A percentile compares a stretch with the other conserved stretches of the same genome.
Evolutionary conservation across 139 green algal genomes (phyloP).

Genomic region (Nannochloris sp.): DNA sequence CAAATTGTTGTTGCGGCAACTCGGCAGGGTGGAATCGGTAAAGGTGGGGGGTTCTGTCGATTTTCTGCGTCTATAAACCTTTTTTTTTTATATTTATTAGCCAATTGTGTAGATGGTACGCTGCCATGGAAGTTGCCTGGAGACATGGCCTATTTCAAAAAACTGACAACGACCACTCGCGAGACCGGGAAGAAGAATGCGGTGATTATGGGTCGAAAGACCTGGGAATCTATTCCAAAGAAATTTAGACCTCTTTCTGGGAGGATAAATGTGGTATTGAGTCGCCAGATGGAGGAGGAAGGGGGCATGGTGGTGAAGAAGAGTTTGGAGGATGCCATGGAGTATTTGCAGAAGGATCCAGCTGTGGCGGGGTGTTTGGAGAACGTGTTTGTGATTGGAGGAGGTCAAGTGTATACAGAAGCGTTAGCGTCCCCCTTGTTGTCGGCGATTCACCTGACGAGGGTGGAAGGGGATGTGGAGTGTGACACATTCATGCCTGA

Average conservation of each 20-base stretch:
- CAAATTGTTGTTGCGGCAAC: conserved; percentile 89
- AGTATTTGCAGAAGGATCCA: conserved; percentile 37
- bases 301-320: conserved; percentile 1
- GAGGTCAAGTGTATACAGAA: conserved; percentile 64
- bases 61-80: background rate
- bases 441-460: conserved; percentile 78
- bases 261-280: conserved; percentile 91
- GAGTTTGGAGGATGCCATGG: conserved; percentile 68
- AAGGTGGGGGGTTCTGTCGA: conserved; percentile 17
- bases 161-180: conserved; percentile 61
- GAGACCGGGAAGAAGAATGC: conserved; percentile 64
- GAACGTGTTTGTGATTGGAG: conserved; percentile 92
- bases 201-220: conserved; percentile 97
- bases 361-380: conserved; percentile 50
- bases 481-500: conserved; percentile 87
- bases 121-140: conserved; percentile 70
- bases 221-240: conserved; percentile 89
- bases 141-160: conserved; percentile 92
- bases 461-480: conserved; percentile 50
- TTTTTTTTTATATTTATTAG: conserved; percentile 1
- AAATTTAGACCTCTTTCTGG: conserved; percentile 85
- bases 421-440: conserved; percentile 63
- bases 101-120: conserved; percentile 17
- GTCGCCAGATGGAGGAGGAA: background rate
- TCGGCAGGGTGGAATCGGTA: conserved; percentile 74